Evolutionary conservation across 192 early-diverging fungal species (phyloP).

Genomic region (Glomus cerebriforme): DNA sequence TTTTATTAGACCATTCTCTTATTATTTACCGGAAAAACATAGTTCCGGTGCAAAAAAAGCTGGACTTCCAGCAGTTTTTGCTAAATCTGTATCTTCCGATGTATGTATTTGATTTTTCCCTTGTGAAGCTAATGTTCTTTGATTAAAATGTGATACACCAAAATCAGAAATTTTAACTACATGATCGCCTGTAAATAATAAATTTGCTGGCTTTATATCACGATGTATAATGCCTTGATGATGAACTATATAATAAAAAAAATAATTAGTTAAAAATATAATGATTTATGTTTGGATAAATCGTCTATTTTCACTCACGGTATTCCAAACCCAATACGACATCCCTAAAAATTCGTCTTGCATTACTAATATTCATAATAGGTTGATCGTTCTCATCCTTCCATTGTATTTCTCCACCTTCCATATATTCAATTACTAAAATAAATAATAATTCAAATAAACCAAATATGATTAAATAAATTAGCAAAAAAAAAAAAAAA

Average conservation of each 20-base stretch:
- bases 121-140: constrained; percentile 38
- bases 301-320: constrained; percentile 56
- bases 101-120: constrained; percentile 30
- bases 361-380: constrained; percentile 60
- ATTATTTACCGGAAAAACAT: constrained; percentile 67
- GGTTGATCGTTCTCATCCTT: constrained; percentile 68
- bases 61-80: constrained; percentile 93
- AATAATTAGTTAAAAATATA: constrained; percentile 25
- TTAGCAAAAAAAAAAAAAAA: too few species aligned
- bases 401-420: constrained; percentile 92
- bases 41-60: constrained; percentile 99
- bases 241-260: constrained; percentile 63
- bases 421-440: constrained; percentile 84
- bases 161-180: constrained; percentile 98
- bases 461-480: neutral
- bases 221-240: constrained; percentile 95
- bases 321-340: constrained; percentile 92
- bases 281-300: neutral
- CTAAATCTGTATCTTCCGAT: constrained; percentile 80
- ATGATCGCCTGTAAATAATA: constrained; percentile 73
- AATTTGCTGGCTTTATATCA: constrained; percentile 98
- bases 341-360: constrained; percentile 84
- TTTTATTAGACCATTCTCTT: neutral
- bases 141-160: constrained; percentile 90
- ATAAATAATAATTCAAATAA: neutral